Evolutionary conservation across 2,329 filamentous ascomycete species (phyloP), one percentile per base, ranked within the genome.

Genomic region (Aureobasidium mangrovei): DNA sequence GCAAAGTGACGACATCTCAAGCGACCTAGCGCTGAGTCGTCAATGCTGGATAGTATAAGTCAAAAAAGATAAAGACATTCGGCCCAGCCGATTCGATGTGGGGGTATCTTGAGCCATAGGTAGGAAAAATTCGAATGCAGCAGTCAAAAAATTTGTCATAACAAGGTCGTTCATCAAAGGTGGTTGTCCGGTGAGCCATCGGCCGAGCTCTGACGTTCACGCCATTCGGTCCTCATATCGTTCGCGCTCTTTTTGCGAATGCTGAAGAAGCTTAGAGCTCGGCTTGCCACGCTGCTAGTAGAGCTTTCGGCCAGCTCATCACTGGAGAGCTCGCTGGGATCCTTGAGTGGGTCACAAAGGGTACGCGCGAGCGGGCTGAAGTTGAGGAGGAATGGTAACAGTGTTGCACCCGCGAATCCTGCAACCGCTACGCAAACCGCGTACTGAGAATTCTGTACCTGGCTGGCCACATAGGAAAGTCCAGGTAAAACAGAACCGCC

Each of bases 381-480:
- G 55, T 77, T 79, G 53, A 82, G 69, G 62, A 78, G 80, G 4
- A 82, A 42, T 0, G 80, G 76, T 60, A 81, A 78, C 4, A 82
- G 58, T 4, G 71, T 65, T 0, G 78, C 79, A 5, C 69, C 73
- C 0, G 71, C 70, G 55, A 76, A 82, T 0, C 74, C 69, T 0
- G 77, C 77, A 9, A 79, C 67, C 4, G 77, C 70, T 10, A 83
- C 75, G 52, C 74, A 74, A 58, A 77, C 78, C 0, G 77, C 77
- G 55, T 75, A 79, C 18, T 70, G 67, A 1, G 71, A 62, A 26
- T 72, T 70, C 3, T 66, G 64, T 5, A 47, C 46, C 7, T 72
- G 65, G 4, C 65, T 63, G 6, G 76, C 72, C 0, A 72, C 73
- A 49, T 73, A 74, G 58, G 77, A 73, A 54, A 82, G 75, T 7